phyloP scores from a whole-genome alignment of 2,329 filamentous ascomycete genomes.

The Microcyclospora pomicola region DNA sequence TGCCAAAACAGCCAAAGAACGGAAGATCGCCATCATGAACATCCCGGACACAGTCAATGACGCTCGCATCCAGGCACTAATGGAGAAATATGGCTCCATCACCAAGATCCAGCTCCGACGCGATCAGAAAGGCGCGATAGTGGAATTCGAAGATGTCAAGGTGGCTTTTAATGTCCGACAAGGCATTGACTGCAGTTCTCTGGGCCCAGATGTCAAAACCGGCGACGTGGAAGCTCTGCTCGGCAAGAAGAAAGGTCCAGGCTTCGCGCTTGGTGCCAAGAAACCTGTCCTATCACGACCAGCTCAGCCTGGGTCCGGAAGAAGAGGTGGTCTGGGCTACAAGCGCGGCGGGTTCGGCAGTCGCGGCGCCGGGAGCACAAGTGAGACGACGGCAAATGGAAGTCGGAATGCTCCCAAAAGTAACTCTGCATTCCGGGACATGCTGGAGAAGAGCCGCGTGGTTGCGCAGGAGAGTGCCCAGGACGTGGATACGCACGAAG shows the following conservation, averaged over 20 bases:
- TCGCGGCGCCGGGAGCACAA: constrained; percentile 3
- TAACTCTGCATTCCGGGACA: constrained; percentile 44
- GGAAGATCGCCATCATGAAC: constrained; percentile 70
- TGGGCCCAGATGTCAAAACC: constrained; percentile 27
- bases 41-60: constrained; percentile 89
- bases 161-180: constrained; percentile 58
- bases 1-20: constrained; percentile 30
- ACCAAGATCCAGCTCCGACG: constrained; percentile 67
- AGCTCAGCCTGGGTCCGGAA: constrained; percentile 30
- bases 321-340: constrained; percentile 35
- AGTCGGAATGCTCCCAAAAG: constrained; percentile 32
- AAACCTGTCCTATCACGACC: constrained; percentile 28
- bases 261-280: constrained; percentile 12
- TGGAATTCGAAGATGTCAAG: constrained; percentile 62
- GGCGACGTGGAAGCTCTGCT: constrained; percentile 41
- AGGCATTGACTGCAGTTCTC: constrained; percentile 26
- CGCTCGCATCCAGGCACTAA: constrained; percentile 59
- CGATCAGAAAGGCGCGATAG: constrained; percentile 68
- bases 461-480: neutral
- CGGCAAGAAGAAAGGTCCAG: constrained; percentile 26
- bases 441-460: constrained; percentile 27
- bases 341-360: constrained; percentile 27
- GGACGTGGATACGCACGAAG: too few relatives aligned
- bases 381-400: constrained; percentile 10
- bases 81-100: constrained; percentile 56